phyloP scores from a whole-genome alignment of 2,329 filamentous ascomycete species.

The Exophiala calicioides region DNA sequence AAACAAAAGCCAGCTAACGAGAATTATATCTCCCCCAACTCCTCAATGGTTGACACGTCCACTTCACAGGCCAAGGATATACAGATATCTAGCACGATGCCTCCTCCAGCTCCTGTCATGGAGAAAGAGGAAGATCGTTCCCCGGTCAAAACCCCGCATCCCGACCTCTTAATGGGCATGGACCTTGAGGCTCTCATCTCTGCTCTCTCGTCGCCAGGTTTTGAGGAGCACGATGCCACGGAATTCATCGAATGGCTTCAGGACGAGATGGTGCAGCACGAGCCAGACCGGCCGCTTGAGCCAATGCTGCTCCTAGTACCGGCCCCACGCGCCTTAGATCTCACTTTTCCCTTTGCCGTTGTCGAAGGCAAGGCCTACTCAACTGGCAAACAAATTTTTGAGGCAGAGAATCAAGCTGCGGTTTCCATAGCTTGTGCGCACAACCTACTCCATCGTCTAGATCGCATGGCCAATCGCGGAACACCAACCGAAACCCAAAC shows the following conservation, averaged over 20 bases:
- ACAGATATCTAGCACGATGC: too few species aligned
- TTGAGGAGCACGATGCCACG: background rate
- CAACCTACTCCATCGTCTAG: slow-evolving; percentile 17
- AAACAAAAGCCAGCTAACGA: too few species aligned
- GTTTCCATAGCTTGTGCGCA: slow-evolving; percentile 22
- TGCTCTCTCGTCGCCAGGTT: background rate
- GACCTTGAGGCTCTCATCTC: background rate
- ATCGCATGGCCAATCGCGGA: slow-evolving; percentile 5
- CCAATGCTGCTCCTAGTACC: background rate
- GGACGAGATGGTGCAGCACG: background rate
- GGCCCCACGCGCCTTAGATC: background rate
- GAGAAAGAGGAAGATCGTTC: slow-evolving; percentile 5
- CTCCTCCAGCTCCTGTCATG: background rate
- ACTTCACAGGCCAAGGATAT: slow-evolving; percentile 5
- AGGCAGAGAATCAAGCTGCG: slow-evolving; percentile 26
- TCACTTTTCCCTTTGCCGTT: slow-evolving; percentile 20
- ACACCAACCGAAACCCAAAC: slow-evolving; percentile 19
- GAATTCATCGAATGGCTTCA: slow-evolving; percentile 1
- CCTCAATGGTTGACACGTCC: slow-evolving; percentile 1
- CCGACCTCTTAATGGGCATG: slow-evolving; percentile 13
- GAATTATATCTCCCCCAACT: slow-evolving; percentile 9
- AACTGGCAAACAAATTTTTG: slow-evolving; percentile 23
- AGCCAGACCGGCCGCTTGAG: background rate
- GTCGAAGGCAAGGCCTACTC: slow-evolving; percentile 26
- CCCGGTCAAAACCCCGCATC: slow-evolving; percentile 8